Percentiles rank a stretch among this genome's conserved stretches.
These are phyloP conservation scores for Coniochaeta prunicola DNA, from an alignment of 2,329 filamentous ascomycete genomes.

Conservation along the genomic window DNA sequence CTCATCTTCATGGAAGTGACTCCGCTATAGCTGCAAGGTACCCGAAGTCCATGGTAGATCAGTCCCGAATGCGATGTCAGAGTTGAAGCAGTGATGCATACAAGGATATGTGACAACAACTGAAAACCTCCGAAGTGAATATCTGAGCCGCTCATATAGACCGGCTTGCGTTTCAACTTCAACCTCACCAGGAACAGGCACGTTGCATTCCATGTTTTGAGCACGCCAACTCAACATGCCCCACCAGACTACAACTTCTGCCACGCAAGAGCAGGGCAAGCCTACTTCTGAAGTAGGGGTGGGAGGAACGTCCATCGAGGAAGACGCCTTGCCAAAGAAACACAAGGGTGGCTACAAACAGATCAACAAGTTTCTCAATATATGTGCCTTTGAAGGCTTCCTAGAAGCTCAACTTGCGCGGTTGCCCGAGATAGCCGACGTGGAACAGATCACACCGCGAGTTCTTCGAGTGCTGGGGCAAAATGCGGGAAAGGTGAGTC, in stretches of 20 bases:
- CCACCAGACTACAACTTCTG: background rate
- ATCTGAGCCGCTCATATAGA: background rate
- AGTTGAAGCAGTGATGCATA: background rate
- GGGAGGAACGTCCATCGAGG: background rate
- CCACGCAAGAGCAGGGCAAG: background rate
- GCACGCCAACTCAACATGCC: background rate
- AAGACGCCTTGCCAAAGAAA: background rate
- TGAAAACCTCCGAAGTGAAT: background rate
- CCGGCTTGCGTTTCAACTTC: background rate
- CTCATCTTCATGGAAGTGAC: background rate
- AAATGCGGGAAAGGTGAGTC: constrained; percentile 32
- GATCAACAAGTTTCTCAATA: constrained; percentile 39
- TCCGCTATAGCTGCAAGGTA: background rate
- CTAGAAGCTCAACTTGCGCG: constrained; percentile 27
- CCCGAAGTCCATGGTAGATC: too few relatives aligned
- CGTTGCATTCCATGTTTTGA: background rate
- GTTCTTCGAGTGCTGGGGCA: constrained; percentile 35
- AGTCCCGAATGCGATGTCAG: background rate
- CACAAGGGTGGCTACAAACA: constrained; percentile 30
- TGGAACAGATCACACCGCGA: constrained; percentile 31
- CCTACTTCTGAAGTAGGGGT: background rate
- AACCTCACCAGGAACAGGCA: background rate
- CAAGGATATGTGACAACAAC: background rate
- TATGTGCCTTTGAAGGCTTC: constrained; percentile 40
- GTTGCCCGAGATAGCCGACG: constrained; percentile 28